Evolutionary conservation across 768 basidiomycete genomes (phyloP).

Genomic region (Phaeotremella fagi): DNA sequence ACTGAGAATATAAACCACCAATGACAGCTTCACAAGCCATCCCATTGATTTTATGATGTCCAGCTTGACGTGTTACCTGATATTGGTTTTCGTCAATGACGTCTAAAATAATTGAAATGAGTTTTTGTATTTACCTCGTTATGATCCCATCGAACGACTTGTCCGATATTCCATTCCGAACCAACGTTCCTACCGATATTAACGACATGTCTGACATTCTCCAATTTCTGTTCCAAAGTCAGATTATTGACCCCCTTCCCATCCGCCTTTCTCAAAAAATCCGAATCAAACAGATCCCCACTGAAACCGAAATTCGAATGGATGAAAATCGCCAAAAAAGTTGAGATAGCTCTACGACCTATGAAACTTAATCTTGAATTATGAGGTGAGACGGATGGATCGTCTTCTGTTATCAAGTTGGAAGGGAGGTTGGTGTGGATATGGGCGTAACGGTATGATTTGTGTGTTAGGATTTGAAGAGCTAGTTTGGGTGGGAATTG

Average conservation of each 20-base stretch:
- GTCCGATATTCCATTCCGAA: slow-evolving; percentile 28
- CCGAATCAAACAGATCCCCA: slow-evolving; percentile 8
- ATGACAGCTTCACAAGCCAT: slow-evolving; percentile 33
- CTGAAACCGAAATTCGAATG: slow-evolving; percentile 20
- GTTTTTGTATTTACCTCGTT: slow-evolving; percentile 25
- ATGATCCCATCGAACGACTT: slow-evolving; percentile 29
- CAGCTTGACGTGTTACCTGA: slow-evolving; percentile 6
- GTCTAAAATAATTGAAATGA: neutral
- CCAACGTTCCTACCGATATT: slow-evolving; percentile 44
- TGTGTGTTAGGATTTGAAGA: slow-evolving; percentile 46
- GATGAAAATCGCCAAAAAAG: slow-evolving; percentile 41
- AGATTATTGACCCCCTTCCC: no score
- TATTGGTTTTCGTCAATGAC: slow-evolving; percentile 1
- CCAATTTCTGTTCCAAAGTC: slow-evolving; percentile 33
- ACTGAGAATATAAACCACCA: slow-evolving; percentile 31
- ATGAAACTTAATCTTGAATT: slow-evolving; percentile 42
- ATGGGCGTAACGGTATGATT: slow-evolving; percentile 44
- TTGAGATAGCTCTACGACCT: slow-evolving; percentile 37
- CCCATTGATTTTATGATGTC: slow-evolving; percentile 26
- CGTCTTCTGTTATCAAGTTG: neutral
- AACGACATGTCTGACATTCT: slow-evolving; percentile 30
- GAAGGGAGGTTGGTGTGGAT: slow-evolving; percentile 23
- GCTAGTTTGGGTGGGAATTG: slow-evolving; percentile 39
- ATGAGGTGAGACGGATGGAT: slow-evolving; percentile 24
- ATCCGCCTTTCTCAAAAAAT: slow-evolving; percentile 29